A percentile compares a stretch with the other conserved stretches of the same genome.
Evolutionary conservation across 2,329 filamentous ascomycete genomes (phyloP).

Genomic region (Aspergillus floridensis): DNA sequence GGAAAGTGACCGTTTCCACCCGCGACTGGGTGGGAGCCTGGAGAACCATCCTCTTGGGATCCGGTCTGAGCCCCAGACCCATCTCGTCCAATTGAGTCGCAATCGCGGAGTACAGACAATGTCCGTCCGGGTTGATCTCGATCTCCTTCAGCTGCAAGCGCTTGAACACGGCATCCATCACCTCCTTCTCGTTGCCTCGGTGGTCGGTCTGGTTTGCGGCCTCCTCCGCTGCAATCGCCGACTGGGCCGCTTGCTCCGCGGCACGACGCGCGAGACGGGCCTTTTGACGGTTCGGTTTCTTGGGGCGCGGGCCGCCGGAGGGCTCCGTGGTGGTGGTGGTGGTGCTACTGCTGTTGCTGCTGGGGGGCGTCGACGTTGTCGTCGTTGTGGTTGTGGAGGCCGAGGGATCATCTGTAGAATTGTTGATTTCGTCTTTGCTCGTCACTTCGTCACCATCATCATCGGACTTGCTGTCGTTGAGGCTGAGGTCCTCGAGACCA

Average conservation of each 20-base stretch:
- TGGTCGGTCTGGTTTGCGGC: conserved; percentile 72
- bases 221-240: conserved; percentile 68
- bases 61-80: conserved; percentile 38
- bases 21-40: conserved; percentile 31
- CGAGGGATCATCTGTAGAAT: neutral
- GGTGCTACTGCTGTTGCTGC: neutral
- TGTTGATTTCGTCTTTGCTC: conserved; percentile 2
- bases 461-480: conserved; percentile 25
- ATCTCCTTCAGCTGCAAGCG: conserved; percentile 66
- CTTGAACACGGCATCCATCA: conserved; percentile 67
- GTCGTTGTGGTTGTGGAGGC: conserved; percentile 5
- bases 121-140: conserved; percentile 83
- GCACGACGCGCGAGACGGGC: conserved; percentile 85
- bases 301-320: conserved; percentile 35
- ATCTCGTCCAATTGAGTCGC: conserved; percentile 72
- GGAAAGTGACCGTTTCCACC: conserved; percentile 32
- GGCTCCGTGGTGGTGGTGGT: conserved; percentile 12
- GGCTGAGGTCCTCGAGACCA: conserved; percentile 32
- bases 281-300: conserved; percentile 88
- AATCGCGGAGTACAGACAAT: conserved; percentile 90
- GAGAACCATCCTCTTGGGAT: conserved; percentile 34
- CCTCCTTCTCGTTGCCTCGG: conserved; percentile 65
- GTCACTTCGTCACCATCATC: conserved; percentile 3
- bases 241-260: conserved; percentile 73
- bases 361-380: conserved; percentile 14